phyloP scores from a whole-genome alignment of 2,329 filamentous ascomycete species.

The Cordyceps cateniannulata region DNA sequence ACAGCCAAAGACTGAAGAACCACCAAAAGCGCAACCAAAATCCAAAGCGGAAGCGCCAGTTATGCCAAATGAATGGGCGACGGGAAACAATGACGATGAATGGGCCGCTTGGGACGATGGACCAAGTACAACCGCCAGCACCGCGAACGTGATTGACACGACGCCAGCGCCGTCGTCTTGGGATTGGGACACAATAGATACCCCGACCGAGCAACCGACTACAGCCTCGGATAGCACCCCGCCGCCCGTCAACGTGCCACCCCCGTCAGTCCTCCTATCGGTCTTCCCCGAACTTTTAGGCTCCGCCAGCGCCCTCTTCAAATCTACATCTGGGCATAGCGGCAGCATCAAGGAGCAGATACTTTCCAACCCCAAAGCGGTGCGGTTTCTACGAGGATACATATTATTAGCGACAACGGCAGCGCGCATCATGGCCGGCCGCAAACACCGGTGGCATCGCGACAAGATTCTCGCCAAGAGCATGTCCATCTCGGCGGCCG shows the following conservation, averaged over 20 bases:
- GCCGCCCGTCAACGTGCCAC: constrained; percentile 81
- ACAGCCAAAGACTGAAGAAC: neutral
- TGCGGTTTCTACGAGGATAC: constrained; percentile 59
- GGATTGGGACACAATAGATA: constrained; percentile 44
- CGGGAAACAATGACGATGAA: constrained; percentile 32
- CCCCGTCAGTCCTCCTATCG: constrained; percentile 75
- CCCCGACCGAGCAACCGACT: constrained; percentile 15
- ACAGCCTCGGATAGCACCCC: constrained; percentile 28
- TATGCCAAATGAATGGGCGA: neutral
- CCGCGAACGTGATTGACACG: constrained; percentile 10
- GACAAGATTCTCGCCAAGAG: constrained; percentile 78
- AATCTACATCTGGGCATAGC: constrained; percentile 53
- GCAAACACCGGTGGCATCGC: constrained; percentile 83
- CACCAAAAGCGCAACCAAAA: neutral
- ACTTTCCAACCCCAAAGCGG: constrained; percentile 54
- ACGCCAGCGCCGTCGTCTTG: constrained; percentile 30
- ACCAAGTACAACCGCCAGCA: constrained; percentile 18
- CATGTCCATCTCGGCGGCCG: constrained; percentile 78
- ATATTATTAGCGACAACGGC: constrained; percentile 59
- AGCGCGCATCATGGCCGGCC: constrained; percentile 75
- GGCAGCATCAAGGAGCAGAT: constrained; percentile 55
- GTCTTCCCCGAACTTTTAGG: constrained; percentile 67
- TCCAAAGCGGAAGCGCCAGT: neutral
- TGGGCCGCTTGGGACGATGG: constrained; percentile 49
- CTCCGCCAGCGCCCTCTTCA: constrained; percentile 60